Percentiles rank a stretch among this genome's conserved stretches.
Conservation (phyloP, 345 rosid species). For the Syzygium aqueum region DNA sequence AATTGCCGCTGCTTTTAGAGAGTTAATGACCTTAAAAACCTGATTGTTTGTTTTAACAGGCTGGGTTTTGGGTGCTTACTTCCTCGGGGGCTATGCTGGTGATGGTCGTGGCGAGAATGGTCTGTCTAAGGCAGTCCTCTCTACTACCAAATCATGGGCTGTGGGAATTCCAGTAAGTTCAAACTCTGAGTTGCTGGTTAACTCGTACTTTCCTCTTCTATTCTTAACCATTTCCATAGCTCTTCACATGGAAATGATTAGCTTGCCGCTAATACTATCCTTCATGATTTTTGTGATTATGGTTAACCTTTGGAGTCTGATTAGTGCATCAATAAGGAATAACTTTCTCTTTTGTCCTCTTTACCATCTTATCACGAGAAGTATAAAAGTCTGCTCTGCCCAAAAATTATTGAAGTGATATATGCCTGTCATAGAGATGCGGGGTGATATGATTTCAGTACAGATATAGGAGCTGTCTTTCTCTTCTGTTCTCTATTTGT, state of each 20-base stretch:
- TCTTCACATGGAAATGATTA: not conserved
- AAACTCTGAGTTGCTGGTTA: not conserved
- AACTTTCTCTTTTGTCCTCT: not conserved
- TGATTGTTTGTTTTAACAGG: constrained; percentile 28
- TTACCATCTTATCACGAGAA: not conserved
- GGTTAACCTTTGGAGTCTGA: not conserved
- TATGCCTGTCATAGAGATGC: not conserved
- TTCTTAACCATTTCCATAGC: not conserved
- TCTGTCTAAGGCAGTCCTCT: constrained; percentile 46
- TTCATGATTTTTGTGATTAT: not conserved
- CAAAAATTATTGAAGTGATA: not conserved
- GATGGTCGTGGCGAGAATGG: constrained; percentile 90
- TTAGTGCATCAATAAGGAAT: not conserved
- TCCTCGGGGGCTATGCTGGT: constrained; percentile 78
- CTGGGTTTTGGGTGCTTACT: constrained; percentile 91
- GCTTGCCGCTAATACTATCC: not conserved
- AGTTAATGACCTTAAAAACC: not conserved
- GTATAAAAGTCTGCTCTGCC: not conserved
- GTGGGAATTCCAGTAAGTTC: constrained; percentile 69
- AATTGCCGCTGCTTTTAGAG: not conserved
- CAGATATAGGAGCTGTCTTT: not conserved
- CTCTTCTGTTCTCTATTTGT: not conserved
- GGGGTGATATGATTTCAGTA: not conserved
- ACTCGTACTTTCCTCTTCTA: not conserved
- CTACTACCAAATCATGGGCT: constrained; percentile 85